Evolutionary conservation across 257 asterid genomes (phyloP).

Genomic region (Salvia hispanica): DNA sequence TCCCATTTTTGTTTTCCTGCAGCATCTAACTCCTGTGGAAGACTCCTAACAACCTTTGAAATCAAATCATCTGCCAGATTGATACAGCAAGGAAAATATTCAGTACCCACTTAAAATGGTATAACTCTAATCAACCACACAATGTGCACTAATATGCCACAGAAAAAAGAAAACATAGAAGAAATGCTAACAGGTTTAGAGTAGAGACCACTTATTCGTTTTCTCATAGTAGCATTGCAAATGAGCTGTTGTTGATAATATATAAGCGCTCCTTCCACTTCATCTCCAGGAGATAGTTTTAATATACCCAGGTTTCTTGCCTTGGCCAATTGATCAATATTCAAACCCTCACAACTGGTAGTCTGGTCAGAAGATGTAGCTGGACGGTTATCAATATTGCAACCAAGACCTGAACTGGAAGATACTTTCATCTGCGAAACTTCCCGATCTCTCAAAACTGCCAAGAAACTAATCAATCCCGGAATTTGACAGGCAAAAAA

Average conservation of each 20-base stretch:
- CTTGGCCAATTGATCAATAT: slow-evolving; percentile 56
- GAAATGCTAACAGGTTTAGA: slow-evolving; percentile 29
- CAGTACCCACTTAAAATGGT: neutral
- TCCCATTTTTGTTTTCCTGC: slow-evolving; percentile 80
- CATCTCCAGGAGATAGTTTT: slow-evolving; percentile 80
- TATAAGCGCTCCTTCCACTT: slow-evolving; percentile 90
- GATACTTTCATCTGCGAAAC: slow-evolving; percentile 70
- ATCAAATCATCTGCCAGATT: slow-evolving; percentile 70
- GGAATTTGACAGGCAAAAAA: slow-evolving; percentile 27
- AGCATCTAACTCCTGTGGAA: slow-evolving; percentile 70
- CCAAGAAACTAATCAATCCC: slow-evolving; percentile 40
- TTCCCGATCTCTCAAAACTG: slow-evolving; percentile 68
- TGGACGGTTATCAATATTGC: slow-evolving; percentile 49
- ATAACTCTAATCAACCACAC: slow-evolving; percentile 25
- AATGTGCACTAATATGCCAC: neutral
- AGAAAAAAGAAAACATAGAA: slow-evolving; percentile 5
- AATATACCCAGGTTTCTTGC: slow-evolving; percentile 55
- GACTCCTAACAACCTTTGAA: slow-evolving; percentile 63
- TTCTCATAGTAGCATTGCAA: slow-evolving; percentile 53
- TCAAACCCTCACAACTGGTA: slow-evolving; percentile 40
- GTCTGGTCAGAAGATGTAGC: slow-evolving; percentile 42
- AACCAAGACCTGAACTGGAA: slow-evolving; percentile 81
- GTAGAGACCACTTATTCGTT: slow-evolving; percentile 62
- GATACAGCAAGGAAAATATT: slow-evolving; percentile 22
- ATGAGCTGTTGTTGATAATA: slow-evolving; percentile 74